phyloP scores from a whole-genome alignment of 768 basidiomycete genomes.

The button mushroom (Agaricus bisporus) region DNA sequence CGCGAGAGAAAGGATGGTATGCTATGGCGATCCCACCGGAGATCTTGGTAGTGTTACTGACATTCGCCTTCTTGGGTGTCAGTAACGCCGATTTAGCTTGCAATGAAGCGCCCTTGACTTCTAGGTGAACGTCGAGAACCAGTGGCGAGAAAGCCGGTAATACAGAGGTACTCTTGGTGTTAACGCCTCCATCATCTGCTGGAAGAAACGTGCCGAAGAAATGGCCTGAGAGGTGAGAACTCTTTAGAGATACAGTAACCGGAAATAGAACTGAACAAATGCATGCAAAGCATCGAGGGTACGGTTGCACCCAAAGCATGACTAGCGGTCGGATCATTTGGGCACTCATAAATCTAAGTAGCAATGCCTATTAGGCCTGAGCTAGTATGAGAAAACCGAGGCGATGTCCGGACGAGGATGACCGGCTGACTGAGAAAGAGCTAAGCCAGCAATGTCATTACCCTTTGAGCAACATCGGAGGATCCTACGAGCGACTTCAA shows the following conservation, averaged over 20 bases:
- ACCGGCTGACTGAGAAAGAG: background rate
- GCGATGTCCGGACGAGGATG: constrained; percentile 1
- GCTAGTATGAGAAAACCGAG: constrained; percentile 2
- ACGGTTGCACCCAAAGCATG: background rate
- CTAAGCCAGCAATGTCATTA: background rate
- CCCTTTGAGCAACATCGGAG: background rate
- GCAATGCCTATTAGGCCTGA: background rate
- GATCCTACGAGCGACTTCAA: background rate
- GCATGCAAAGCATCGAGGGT: background rate
- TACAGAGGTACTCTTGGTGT: background rate
- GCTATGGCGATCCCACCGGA: background rate
- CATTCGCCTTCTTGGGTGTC: too few relatives aligned
- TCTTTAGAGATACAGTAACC: background rate
- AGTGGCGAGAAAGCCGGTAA: background rate
- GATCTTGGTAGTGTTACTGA: background rate
- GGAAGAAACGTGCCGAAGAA: background rate
- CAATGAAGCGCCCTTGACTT: too few relatives aligned
- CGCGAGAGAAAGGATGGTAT: background rate
- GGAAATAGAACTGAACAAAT: background rate
- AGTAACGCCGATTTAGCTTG: too few relatives aligned
- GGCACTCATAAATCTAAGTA: background rate
- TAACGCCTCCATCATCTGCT: background rate
- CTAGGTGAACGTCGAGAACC: background rate
- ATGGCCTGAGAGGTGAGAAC: background rate
- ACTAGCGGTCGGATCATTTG: constrained; percentile 3